Evolutionary conservation across 495 filamentous ascomycete species (phyloP).

Genomic region (Letharia lupina): DNA sequence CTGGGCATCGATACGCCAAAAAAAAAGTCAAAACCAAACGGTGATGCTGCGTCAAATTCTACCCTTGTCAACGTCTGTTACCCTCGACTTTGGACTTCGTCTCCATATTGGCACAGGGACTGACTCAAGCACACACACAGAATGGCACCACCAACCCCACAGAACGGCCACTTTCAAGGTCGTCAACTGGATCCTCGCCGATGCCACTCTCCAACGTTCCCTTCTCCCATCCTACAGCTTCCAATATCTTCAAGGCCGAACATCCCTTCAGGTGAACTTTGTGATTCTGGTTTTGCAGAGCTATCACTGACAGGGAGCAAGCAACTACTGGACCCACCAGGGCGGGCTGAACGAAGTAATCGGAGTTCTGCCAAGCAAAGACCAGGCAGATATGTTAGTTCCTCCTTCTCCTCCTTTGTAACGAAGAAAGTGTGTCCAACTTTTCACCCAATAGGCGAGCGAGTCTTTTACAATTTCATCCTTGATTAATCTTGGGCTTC

Average conservation of each 20-base stretch:
- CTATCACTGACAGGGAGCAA: slow-evolving; percentile 57
- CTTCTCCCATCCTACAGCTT: slow-evolving; percentile 51
- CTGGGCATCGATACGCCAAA: slow-evolving; percentile 19
- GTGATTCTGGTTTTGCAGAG: slow-evolving; percentile 31
- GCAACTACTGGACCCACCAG: slow-evolving; percentile 70
- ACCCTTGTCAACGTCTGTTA: slow-evolving; percentile 4
- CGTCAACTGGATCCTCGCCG: slow-evolving; percentile 21
- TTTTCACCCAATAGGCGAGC: background rate
- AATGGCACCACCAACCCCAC: slow-evolving; percentile 14
- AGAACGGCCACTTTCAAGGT: slow-evolving; percentile 20
- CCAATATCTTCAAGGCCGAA: slow-evolving; percentile 52
- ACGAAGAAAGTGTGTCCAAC: background rate
- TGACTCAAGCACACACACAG: slow-evolving; percentile 6
- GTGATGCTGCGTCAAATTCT: background rate
- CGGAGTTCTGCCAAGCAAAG: slow-evolving; percentile 57
- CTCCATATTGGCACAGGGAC: background rate
- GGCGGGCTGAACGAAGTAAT: slow-evolving; percentile 65
- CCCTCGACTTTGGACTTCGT: background rate
- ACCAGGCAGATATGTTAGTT: slow-evolving; percentile 57
- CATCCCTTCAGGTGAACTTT: slow-evolving; percentile 21
- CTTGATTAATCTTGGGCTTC: background rate
- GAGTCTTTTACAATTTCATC: background rate
- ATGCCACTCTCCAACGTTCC: slow-evolving; percentile 61
- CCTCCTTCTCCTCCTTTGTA: background rate
- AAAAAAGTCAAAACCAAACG: slow-evolving; percentile 19